phyloP scores from a whole-genome alignment of 2,329 filamentous ascomycete genomes.

The Daldinia eschscholtzii region DNA sequence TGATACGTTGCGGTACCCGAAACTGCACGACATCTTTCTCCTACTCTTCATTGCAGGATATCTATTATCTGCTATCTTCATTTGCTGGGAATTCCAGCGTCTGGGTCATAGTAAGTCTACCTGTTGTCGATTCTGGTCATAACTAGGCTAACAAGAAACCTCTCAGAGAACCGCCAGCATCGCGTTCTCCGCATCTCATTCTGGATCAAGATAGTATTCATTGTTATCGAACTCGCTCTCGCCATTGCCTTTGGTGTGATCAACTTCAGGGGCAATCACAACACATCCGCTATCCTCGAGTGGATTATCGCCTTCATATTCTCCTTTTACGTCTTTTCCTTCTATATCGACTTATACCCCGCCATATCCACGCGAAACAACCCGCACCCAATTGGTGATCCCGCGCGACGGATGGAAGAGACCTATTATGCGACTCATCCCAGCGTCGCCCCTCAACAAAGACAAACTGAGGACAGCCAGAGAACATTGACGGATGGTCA shows the following conservation, averaged over 20 bases:
- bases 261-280: constrained; percentile 63
- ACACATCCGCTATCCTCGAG: constrained; percentile 83
- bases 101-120: constrained; percentile 75
- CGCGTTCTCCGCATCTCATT: constrained; percentile 82
- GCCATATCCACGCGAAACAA: constrained; percentile 68
- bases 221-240: constrained; percentile 81
- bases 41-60: constrained; percentile 88
- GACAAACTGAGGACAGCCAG: constrained; percentile 49
- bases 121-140: neutral
- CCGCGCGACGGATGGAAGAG: constrained; percentile 48
- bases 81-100: constrained; percentile 90
- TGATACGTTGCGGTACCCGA: constrained; percentile 78
- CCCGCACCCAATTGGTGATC: constrained; percentile 43
- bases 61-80: constrained; percentile 85
- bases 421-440: constrained; percentile 42
- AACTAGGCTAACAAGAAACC: constrained; percentile 6
- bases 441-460: constrained; percentile 27
- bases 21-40: constrained; percentile 81
- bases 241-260: constrained; percentile 78
- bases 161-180: constrained; percentile 77
- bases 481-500: constrained; percentile 46
- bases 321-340: constrained; percentile 88
- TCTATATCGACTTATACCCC: constrained; percentile 87
- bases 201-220: constrained; percentile 87
- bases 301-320: constrained; percentile 85